Percentiles rank a stretch among this genome's conserved stretches.
These are phyloP conservation scores for Coniochaeta sp. DNA, from an alignment of 2,329 filamentous ascomycete genomes.

Conservation along the genomic window DNA sequence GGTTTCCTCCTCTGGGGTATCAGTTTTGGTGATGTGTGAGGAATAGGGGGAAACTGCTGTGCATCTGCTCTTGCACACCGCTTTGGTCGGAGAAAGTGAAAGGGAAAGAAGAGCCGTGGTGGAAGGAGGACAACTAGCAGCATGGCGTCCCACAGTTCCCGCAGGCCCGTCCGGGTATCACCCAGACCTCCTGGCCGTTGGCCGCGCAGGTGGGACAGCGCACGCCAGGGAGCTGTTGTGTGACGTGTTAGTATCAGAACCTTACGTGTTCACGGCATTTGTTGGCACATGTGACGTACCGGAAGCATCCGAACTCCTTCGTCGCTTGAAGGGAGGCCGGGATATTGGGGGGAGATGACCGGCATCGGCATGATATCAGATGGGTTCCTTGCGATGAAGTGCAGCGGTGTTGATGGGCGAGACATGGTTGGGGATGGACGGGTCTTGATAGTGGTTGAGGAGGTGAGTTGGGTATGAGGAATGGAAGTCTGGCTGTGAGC, in stretches of 20 bases:
- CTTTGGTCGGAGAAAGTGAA: neutral
- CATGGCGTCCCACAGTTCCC: constrained; percentile 42
- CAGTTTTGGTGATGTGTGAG: neutral
- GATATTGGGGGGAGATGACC: constrained; percentile 2
- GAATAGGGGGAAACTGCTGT: neutral
- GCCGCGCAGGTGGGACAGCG: constrained; percentile 43
- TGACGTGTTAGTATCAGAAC: neutral
- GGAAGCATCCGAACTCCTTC: constrained; percentile 10
- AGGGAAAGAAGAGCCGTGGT: neutral
- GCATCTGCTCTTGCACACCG: neutral
- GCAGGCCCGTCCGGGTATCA: constrained; percentile 45
- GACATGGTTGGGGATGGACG: neutral
- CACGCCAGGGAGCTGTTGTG: constrained; percentile 37
- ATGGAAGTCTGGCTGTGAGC: neutral
- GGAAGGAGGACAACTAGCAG: constrained; percentile 14
- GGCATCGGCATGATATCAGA: constrained; percentile 3
- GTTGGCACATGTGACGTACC: constrained; percentile 8
- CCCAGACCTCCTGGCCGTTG: constrained; percentile 46
- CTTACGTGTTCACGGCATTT: neutral
- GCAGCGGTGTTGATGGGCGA: neutral
- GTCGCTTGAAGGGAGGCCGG: constrained; percentile 7
- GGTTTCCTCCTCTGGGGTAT: neutral
- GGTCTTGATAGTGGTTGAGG: no score
- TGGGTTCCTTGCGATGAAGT: neutral
- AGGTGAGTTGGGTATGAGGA: no score